These are phyloP conservation scores for Globisporangium viniferum DNA, from an alignment of 352 stramenopile genomes.

Conservation along the genomic window DNA sequence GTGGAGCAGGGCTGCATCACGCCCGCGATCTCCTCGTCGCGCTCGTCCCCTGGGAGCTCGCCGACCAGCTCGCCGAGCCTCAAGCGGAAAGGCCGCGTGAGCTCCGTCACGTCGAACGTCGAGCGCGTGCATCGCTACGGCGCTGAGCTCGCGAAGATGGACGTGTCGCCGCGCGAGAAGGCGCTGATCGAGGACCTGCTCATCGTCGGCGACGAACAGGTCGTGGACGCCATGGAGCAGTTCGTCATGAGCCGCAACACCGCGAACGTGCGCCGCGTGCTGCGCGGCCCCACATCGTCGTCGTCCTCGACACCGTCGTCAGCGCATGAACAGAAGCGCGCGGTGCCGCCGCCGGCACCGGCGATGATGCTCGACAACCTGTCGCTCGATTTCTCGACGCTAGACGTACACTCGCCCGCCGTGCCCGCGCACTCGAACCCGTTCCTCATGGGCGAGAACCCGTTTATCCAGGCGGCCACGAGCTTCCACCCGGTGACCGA, in stretches of 20 bases:
- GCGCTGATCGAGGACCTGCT: constrained; percentile 70
- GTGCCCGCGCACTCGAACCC: constrained; percentile 30
- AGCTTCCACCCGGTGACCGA: constrained; percentile 29
- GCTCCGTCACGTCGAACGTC: constrained; percentile 66
- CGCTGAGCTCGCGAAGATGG: constrained; percentile 61
- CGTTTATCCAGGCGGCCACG: constrained; percentile 34
- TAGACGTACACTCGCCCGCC: constrained; percentile 45
- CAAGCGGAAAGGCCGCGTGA: constrained; percentile 69
- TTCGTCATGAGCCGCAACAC: constrained; percentile 59
- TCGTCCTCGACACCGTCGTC: not conserved
- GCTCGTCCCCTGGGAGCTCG: constrained; percentile 16
- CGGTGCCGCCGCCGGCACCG: not conserved
- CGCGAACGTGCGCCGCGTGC: constrained; percentile 41
- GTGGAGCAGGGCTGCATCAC: constrained; percentile 75
- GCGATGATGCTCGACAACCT: constrained; percentile 38
- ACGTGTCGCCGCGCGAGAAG: constrained; percentile 58
- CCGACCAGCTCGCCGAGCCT: constrained; percentile 49
- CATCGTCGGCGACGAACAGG: constrained; percentile 66
- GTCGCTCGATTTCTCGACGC: constrained; percentile 49
- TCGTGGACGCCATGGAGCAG: constrained; percentile 79
- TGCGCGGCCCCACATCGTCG: constrained; percentile 33
- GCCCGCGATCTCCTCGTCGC: constrained; percentile 29
- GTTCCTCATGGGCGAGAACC: constrained; percentile 44
- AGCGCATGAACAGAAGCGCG: not conserved
- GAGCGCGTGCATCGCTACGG: constrained; percentile 70